Base-by-base conservation (phyloP, 208 protist genomes). In the Leishmania tarentolae region DNA sequence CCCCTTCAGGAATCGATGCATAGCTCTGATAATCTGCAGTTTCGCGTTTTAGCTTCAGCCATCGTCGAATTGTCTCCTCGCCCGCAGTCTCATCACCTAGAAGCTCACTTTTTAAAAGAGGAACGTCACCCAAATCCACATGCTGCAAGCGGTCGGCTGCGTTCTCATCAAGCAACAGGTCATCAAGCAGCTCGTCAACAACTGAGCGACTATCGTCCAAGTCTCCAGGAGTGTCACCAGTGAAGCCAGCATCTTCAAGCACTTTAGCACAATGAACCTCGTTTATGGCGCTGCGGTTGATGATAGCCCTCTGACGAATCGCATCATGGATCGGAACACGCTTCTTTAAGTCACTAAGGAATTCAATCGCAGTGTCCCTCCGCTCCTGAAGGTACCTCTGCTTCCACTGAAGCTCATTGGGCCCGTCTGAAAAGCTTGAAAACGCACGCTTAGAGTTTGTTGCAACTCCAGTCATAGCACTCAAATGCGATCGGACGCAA, bases 291-390 rank as follows among this genome's bases (percentile, higher is more conserved):
- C 82, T 79, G 24, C 79, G 71, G 73, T 87, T 91, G 40, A 91
- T 81, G 35, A 42, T 82, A 3, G 84, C 82, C n/a, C 88, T 80
- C 74, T 84, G 83, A 2, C 90, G 66, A 61, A 93, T 81, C 5
- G 91, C 88, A 82, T 96, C 91, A 75, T 96, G 93, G 77, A 96
- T 95, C 42, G 88, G 89, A 2, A 92, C 90, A 31, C 93, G 71
- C 86, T 93, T 91, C 80, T 91, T 94, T 5, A 96, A 85, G 81
- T 95, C 84, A 56, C 89, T 87, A 24, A 96, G 80, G 79, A 91
- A 96, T 40, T 87, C 85, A 59, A 96, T 73, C 15, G 93, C 91
- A 13, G 88, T 81, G 47, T 84, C 84, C n/a, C 93, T 79, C 9
- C 93, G 91, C 78, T 96, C 91, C 11, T 82, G 72, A 24, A 96